Evolutionary conservation across 2,329 filamentous ascomycete species (phyloP).

Genomic region (Botryotinia narcissicola): DNA sequence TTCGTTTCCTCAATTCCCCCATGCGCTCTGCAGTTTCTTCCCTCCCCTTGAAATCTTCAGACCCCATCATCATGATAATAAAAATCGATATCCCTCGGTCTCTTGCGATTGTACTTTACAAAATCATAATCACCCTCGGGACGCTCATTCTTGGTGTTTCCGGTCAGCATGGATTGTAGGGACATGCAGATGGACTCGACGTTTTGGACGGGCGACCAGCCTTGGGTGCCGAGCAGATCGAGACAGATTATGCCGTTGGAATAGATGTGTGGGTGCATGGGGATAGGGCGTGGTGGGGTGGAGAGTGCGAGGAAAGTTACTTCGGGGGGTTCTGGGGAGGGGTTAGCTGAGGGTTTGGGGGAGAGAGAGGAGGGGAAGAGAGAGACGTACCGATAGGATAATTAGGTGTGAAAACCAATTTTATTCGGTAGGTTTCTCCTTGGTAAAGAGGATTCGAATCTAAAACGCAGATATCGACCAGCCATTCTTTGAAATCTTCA

Average conservation of each 20-base stretch:
- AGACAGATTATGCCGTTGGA: constrained; percentile 91
- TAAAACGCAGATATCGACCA: constrained; percentile 85
- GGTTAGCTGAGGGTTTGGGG: constrained; percentile 60
- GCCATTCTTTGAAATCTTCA: constrained; percentile 85
- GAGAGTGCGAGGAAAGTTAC: constrained; percentile 69
- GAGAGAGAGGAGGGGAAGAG: constrained; percentile 62
- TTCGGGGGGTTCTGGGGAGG: constrained; percentile 76
- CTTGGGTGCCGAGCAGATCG: constrained; percentile 80
- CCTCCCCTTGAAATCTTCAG: not conserved
- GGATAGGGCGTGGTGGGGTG: constrained; percentile 55
- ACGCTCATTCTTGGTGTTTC: constrained; percentile 87
- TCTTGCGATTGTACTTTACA: constrained; percentile 71
- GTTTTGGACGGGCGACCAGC: constrained; percentile 96
- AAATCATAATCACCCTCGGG: constrained; percentile 90
- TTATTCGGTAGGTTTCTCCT: constrained; percentile 76
- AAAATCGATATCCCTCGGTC: constrained; percentile 88
- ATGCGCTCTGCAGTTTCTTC: not conserved
- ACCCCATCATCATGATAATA: constrained; percentile 89
- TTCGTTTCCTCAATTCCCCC: not conserved
- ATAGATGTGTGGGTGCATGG: constrained; percentile 97
- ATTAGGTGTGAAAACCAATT: constrained; percentile 77
- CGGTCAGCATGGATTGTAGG: constrained; percentile 96
- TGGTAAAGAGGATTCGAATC: constrained; percentile 88
- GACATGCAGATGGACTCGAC: constrained; percentile 97
- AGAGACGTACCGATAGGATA: constrained; percentile 80